Percentiles rank a stretch among this genome's conserved stretches.
phyloP scores from a whole-genome alignment of 75 land plant genomes.

The Adiantum capillusveneris region DNA sequence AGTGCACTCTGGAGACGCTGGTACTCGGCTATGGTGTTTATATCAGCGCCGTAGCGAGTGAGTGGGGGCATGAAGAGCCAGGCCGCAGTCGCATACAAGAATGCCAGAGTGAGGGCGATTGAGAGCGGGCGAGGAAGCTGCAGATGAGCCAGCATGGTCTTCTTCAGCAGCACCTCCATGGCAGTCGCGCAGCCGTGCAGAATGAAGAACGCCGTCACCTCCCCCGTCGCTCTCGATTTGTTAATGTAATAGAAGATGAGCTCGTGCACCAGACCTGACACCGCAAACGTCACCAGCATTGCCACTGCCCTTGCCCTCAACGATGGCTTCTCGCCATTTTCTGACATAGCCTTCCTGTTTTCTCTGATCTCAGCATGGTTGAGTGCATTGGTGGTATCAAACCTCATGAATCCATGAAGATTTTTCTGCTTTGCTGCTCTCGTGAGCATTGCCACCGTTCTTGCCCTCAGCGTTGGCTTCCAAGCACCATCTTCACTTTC shows the following conservation, averaged over 20 bases:
- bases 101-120: slow-evolving; percentile 17
- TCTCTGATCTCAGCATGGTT: background rate
- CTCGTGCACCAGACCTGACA: slow-evolving; percentile 82
- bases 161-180: slow-evolving; percentile 24
- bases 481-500: too few species aligned
- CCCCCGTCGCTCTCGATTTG: slow-evolving; percentile 45
- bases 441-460: too few species aligned
- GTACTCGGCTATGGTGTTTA: too few species aligned
- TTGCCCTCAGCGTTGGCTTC: too few species aligned
- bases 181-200: slow-evolving; percentile 40
- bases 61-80: slow-evolving; percentile 60
- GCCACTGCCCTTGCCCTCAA: slow-evolving; percentile 13
- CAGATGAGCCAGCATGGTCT: background rate
- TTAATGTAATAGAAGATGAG: slow-evolving; percentile 39
- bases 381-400: background rate
- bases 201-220: slow-evolving; percentile 53
- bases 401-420: background rate
- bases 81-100: slow-evolving; percentile 21
- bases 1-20: too few species aligned
- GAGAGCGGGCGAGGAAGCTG: slow-evolving; percentile 15
- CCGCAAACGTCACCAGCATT: slow-evolving; percentile 37
- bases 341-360: background rate
- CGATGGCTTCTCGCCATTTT: slow-evolving; percentile 3
- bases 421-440: background rate
- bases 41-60: too few species aligned